A percentile compares a stretch with the other conserved stretches of the same genome.
Conservation (phyloP, 768 basidiomycete genomes). For the Tephrocybe sp. region DNA sequence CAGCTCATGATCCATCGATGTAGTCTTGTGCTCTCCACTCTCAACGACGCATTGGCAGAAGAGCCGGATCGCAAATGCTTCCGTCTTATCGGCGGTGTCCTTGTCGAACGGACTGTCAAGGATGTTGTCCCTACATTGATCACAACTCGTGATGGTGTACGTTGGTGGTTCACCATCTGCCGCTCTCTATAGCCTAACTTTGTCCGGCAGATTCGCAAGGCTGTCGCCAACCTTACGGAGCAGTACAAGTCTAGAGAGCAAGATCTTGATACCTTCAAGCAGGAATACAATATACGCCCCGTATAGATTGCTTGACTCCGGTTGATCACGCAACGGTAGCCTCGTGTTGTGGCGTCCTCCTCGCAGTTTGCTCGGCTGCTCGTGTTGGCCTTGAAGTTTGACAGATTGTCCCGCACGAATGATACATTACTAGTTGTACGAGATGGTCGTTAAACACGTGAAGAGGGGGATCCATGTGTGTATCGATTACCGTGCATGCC, state of each 20-base stretch:
- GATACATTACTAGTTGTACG: background rate
- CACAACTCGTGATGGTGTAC: conserved; percentile 85
- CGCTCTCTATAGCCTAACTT: conserved; percentile 15
- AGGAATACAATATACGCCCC: conserved; percentile 72
- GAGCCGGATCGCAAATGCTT: conserved; percentile 95
- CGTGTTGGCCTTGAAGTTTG: background rate
- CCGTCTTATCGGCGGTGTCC: conserved; percentile 90
- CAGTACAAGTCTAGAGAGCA: conserved; percentile 89
- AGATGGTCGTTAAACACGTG: background rate
- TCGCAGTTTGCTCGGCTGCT: conserved; percentile 2
- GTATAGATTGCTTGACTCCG: conserved; percentile 24
- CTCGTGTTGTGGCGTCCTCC: background rate
- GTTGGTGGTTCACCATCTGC: conserved; percentile 23
- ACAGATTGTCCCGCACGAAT: background rate
- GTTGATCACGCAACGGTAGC: conserved; percentile 1
- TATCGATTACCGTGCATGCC: too few species aligned
- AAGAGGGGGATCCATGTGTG: background rate
- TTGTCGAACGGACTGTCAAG: conserved; percentile 93
- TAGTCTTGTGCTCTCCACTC: conserved; percentile 85
- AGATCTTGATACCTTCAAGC: conserved; percentile 78
- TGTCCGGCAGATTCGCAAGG: conserved; percentile 69
- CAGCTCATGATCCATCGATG: conserved; percentile 5
- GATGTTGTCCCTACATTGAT: conserved; percentile 90
- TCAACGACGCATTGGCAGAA: conserved; percentile 76
- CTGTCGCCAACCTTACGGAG: conserved; percentile 71